Conservation (phyloP, 768 basidiomycete genomes). For the Rhodotorula babjevae region DNA sequence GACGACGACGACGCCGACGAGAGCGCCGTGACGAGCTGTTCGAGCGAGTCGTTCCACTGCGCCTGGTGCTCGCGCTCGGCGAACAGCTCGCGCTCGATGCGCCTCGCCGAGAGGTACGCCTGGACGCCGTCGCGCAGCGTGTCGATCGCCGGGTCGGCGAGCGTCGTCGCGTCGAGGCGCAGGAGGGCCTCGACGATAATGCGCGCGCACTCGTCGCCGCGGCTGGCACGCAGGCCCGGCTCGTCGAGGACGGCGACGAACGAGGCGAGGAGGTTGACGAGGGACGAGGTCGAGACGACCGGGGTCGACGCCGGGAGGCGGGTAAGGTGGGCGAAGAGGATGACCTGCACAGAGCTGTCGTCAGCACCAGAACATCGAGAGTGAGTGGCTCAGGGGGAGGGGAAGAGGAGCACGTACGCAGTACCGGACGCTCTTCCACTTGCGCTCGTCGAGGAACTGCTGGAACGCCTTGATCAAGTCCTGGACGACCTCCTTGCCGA, state of each 20-base stretch:
- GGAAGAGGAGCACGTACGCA: constrained; percentile 45
- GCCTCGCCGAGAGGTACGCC: constrained; percentile 44
- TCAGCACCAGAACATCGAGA: background rate
- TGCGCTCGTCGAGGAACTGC: constrained; percentile 75
- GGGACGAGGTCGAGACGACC: constrained; percentile 68
- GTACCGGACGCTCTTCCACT: constrained; percentile 84
- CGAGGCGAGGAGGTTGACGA: constrained; percentile 73
- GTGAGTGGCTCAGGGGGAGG: background rate
- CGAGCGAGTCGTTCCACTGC: constrained; percentile 58
- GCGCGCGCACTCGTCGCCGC: constrained; percentile 71
- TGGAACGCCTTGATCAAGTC: constrained; percentile 91
- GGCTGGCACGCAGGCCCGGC: constrained; percentile 78
- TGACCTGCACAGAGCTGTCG: constrained; percentile 58
- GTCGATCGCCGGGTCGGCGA: constrained; percentile 17
- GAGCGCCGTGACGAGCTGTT: constrained; percentile 64
- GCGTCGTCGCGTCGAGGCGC: constrained; percentile 53
- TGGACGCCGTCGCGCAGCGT: constrained; percentile 26
- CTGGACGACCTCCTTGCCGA: constrained; percentile 70
- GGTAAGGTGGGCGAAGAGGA: constrained; percentile 85
- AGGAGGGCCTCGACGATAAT: constrained; percentile 77
- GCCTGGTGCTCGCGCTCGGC: constrained; percentile 52
- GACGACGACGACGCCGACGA: constrained; percentile 56
- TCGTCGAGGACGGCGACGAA: constrained; percentile 83
- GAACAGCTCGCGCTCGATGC: constrained; percentile 53
- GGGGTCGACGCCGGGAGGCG: constrained; percentile 51